phyloP scores from a whole-genome alignment of 2,329 filamentous ascomycete species.

The Calonectria pteridis region DNA sequence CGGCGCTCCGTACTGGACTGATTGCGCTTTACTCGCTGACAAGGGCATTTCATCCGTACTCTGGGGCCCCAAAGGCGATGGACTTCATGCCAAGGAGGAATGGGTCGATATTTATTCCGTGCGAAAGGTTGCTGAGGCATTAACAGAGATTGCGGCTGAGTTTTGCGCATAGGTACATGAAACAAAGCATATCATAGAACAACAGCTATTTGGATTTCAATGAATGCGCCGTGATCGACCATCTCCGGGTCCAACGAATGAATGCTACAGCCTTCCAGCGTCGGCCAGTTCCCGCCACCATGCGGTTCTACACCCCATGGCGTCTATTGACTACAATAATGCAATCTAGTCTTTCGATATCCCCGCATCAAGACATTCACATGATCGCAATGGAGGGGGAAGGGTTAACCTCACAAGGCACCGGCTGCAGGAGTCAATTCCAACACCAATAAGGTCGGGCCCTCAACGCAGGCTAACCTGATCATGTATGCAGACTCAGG shows the following conservation, averaged over 20 bases:
- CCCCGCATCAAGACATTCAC: neutral
- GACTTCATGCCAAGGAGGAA: conserved; percentile 63
- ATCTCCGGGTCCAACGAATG: neutral
- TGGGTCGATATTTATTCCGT: conserved; percentile 61
- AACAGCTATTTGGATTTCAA: neutral
- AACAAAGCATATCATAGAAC: neutral
- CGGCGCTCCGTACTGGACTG: conserved; percentile 60
- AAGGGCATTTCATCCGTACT: conserved; percentile 60
- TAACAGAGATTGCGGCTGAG: conserved; percentile 43
- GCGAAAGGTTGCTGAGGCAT: conserved; percentile 45
- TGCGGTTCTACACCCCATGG: neutral
- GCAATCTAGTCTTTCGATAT: neutral
- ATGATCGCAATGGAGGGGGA: neutral
- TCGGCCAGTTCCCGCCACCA: neutral
- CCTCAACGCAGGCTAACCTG: neutral
- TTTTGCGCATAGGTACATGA: conserved; percentile 44
- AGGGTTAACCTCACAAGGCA: neutral
- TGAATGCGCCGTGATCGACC: neutral
- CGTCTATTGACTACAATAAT: too few species aligned
- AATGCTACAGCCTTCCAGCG: neutral
- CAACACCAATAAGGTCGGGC: neutral
- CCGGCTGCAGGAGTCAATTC: neutral
- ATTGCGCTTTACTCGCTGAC: conserved; percentile 61
- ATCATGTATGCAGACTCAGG: conserved; percentile 3
- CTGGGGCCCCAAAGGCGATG: conserved; percentile 61